phyloP scores from a whole-genome alignment of 2,329 filamentous ascomycete species.

The Colletotrichum endophyticum region DNA sequence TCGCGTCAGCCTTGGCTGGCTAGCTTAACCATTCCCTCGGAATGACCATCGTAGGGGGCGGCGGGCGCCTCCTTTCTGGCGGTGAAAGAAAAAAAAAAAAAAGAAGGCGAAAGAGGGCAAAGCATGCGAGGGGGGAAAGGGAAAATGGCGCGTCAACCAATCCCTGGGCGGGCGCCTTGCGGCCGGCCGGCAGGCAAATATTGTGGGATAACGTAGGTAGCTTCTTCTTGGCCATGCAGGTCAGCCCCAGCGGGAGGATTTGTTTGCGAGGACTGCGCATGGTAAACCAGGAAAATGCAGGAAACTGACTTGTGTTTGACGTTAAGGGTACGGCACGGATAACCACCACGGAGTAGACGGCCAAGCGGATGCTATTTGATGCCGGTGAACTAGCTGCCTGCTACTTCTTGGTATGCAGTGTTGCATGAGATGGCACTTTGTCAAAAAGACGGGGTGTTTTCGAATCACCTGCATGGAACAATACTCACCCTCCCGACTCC shows the following conservation, averaged over 20 bases:
- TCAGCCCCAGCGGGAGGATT: neutral
- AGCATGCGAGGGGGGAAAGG: neutral
- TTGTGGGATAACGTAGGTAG: neutral
- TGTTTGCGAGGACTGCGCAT: neutral
- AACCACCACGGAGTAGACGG: neutral
- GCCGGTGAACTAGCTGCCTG: neutral
- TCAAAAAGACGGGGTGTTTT: neutral
- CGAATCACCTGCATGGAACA: neutral
- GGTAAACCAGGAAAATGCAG: neutral
- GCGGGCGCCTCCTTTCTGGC: neutral
- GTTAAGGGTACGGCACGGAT: neutral
- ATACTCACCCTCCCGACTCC: neutral
- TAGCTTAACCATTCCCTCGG: constrained; percentile 20
- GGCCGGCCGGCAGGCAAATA: neutral
- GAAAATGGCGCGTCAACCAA: neutral
- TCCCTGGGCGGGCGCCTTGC: neutral
- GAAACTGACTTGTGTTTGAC: neutral
- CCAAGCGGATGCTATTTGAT: neutral
- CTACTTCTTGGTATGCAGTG: neutral
- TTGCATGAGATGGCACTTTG: neutral
- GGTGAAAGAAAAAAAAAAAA: neutral
- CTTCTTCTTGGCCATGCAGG: neutral
- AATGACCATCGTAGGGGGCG: neutral
- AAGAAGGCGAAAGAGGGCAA: neutral
- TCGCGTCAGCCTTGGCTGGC: neutral